Evolutionary conservation across 768 basidiomycete genomes (phyloP).

Genomic region (Amanita inopinata): DNA sequence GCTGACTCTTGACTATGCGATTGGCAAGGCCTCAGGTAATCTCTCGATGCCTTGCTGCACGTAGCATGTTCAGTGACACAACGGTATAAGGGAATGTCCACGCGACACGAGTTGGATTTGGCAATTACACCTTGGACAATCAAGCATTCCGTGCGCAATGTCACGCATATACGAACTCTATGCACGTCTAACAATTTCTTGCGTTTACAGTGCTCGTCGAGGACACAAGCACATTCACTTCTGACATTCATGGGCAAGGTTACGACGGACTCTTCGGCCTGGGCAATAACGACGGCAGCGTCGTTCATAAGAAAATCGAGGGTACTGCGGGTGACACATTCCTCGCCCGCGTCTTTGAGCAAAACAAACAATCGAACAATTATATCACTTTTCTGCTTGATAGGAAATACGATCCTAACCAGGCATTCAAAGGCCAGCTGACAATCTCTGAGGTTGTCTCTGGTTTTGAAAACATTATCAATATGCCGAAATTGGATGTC

Average conservation of each 20-base stretch:
- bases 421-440: slow-evolving; percentile 50
- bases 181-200: slow-evolving; percentile 1
- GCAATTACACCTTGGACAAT: slow-evolving; percentile 43
- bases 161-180: not conserved
- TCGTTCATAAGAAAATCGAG: slow-evolving; percentile 47
- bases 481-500: slow-evolving; percentile 55
- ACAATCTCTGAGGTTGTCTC: slow-evolving; percentile 58
- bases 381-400: slow-evolving; percentile 64
- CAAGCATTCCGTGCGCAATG: slow-evolving; percentile 56
- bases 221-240: slow-evolving; percentile 54
- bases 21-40: slow-evolving; percentile 54
- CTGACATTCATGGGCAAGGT: slow-evolving; percentile 48
- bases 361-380: slow-evolving; percentile 43
- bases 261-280: slow-evolving; percentile 69
- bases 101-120: slow-evolving; percentile 42
- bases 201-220: slow-evolving; percentile 44
- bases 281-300: slow-evolving; percentile 67
- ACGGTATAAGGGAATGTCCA: slow-evolving; percentile 41
- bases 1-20: slow-evolving; percentile 54
- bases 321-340: slow-evolving; percentile 42
- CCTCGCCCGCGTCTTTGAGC: slow-evolving; percentile 56
- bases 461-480: slow-evolving; percentile 50
- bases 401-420: slow-evolving; percentile 44
- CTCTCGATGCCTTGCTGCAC: not conserved
- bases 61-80: not conserved